Conservation (phyloP, 2,329 filamentous ascomycete species). For the Xylaria arbuscula region DNA sequence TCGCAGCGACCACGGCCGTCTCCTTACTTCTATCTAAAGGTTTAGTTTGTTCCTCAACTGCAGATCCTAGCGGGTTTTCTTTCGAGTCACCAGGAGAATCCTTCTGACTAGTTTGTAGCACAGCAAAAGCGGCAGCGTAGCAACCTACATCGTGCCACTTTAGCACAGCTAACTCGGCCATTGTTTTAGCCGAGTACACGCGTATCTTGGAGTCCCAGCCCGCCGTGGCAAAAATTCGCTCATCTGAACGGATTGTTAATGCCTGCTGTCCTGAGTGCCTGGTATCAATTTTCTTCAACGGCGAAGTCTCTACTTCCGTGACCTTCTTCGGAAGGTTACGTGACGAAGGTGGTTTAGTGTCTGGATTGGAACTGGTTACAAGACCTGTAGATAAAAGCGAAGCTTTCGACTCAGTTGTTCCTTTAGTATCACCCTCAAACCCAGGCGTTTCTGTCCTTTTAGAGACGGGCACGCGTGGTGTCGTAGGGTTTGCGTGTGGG, state of each 20-base stretch:
- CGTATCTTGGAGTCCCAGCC: slow-evolving; percentile 89
- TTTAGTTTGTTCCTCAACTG: slow-evolving; percentile 17
- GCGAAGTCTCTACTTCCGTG: slow-evolving; percentile 53
- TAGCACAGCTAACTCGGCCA: slow-evolving; percentile 89
- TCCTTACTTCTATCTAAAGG: slow-evolving; percentile 10
- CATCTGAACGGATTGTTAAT: slow-evolving; percentile 80
- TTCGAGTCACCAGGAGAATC: slow-evolving; percentile 16
- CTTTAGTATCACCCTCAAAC: neutral
- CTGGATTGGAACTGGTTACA: slow-evolving; percentile 36
- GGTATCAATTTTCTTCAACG: slow-evolving; percentile 75
- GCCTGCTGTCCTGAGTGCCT: slow-evolving; percentile 92
- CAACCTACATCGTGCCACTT: slow-evolving; percentile 95
- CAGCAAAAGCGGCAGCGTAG: slow-evolving; percentile 81
- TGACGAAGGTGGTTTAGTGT: slow-evolving; percentile 17
- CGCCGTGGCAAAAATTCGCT: slow-evolving; percentile 85
- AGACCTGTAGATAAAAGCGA: slow-evolving; percentile 37
- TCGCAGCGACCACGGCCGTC: slow-evolving; percentile 44
- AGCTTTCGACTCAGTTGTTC: neutral
- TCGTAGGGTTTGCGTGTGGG: slow-evolving; percentile 48
- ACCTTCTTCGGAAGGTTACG: slow-evolving; percentile 25
- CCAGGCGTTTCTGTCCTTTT: slow-evolving; percentile 7
- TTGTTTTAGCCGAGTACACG: slow-evolving; percentile 81
- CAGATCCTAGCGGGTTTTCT: slow-evolving; percentile 24
- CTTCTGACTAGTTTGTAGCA: slow-evolving; percentile 47
- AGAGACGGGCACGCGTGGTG: slow-evolving; percentile 11